Base-by-base conservation (phyloP, 1,139 yeast genomes). In the Pichia sp. region DNA sequence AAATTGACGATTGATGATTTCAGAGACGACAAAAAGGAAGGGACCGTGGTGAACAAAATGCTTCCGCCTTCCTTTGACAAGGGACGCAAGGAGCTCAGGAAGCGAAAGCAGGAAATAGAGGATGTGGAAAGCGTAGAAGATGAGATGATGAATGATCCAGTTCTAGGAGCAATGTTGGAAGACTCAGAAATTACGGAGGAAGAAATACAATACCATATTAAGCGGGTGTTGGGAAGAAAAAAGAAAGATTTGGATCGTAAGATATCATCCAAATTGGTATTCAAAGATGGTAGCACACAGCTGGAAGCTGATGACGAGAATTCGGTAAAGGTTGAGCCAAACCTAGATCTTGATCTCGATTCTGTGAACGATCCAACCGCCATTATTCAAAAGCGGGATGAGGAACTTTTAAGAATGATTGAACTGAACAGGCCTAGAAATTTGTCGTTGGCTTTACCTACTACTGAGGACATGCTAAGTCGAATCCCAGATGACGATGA, bases 1-100 rank as follows among this genome's bases (percentile, higher is more conserved):
- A 74, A 75, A 6, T 72, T 92, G 60, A 82, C 96, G 0, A 84
- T 95, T 27, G 76, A 79, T 50, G 85, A 83, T 50, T 93, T 95
- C 66, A 76, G 97, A 63, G 53, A 46, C 38, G 48, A 46, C 16
- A 29, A 46, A 7, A 46, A 31, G 4, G 38, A 46, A 20, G 12
- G 9, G 85, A 83, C 49, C 92, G 93, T 66, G 76, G 97, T 63
- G 51, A 52, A 79, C 3, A 10, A 17, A 24, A 75, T 87, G 0
- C 78, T 83, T 58, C 99, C 99, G 0, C 99, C 99, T 1, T 84
- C 97, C 0, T 92, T 79, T 67, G 75, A 72, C 33, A 79, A 75
- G 56, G 84, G 84, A 63, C 73, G 79, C 53, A 67, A 68, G 51
- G 71, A 73, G 52, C 77, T 75, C 50, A 66, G 63, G 29, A 64